Percentiles rank a stretch among this genome's conserved stretches.
These are phyloP conservation scores for Leccinum subrobustum DNA, from an alignment of 1,284 basidiomycete species.

Conservation along the genomic window DNA sequence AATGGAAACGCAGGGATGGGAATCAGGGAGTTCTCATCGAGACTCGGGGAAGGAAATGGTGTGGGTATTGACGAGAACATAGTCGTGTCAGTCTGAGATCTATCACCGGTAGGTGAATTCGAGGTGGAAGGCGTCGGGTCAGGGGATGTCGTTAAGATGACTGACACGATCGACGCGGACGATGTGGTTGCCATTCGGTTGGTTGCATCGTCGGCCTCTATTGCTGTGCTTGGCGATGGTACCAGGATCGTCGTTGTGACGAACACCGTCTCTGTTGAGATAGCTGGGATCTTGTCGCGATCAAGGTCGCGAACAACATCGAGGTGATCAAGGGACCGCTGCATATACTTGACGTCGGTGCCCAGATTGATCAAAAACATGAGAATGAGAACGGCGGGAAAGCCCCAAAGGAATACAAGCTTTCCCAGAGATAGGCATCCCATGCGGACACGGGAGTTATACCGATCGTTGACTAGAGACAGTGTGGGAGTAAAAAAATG, in stretches of 20 bases:
- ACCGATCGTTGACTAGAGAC: conserved; percentile 36
- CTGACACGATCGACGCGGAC: conserved; percentile 3
- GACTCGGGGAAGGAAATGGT: conserved; percentile 13
- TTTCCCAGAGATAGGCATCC: conserved; percentile 30
- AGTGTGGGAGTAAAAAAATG: conserved; percentile 58
- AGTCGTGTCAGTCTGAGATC: conserved; percentile 10
- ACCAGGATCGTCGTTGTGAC: conserved; percentile 36
- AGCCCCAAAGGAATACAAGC: conserved; percentile 31
- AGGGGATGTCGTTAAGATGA: conserved; percentile 6
- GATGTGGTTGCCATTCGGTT: conserved; percentile 4
- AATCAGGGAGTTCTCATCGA: conserved; percentile 19
- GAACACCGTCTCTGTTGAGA: conserved; percentile 26
- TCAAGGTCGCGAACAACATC: conserved; percentile 22
- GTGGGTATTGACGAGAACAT: conserved; percentile 15
- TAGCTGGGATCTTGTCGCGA: conserved; percentile 17
- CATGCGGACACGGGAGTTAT: conserved; percentile 14
- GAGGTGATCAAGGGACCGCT: conserved; percentile 36
- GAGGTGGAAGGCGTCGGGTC: conserved; percentile 4
- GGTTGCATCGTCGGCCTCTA: not conserved
- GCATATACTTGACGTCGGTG: conserved; percentile 39
- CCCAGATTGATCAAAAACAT: conserved; percentile 35
- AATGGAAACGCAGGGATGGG: conserved; percentile 17
- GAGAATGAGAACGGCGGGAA: conserved; percentile 32
- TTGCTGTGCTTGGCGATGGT: conserved; percentile 7
- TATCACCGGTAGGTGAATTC: conserved; percentile 6